A percentile compares a stretch with the other conserved stretches of the same genome.
phyloP scores from a whole-genome alignment of 352 stramenopile species.

The Peronospora belbahrii region DNA sequence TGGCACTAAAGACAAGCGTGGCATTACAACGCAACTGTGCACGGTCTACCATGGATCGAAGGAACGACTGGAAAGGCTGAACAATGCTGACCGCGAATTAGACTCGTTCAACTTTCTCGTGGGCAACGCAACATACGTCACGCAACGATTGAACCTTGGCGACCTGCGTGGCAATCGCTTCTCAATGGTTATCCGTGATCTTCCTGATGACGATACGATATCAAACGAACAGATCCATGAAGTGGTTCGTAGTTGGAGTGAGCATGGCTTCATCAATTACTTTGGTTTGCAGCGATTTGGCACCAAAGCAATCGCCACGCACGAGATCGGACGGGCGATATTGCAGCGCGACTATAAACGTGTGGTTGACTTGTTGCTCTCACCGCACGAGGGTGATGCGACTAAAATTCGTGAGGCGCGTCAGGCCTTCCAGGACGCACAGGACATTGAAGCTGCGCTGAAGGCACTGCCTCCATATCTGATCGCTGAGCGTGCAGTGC shows the following conservation, averaged over 20 bases:
- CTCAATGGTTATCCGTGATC: slow-evolving; percentile 90
- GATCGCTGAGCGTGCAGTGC: slow-evolving; percentile 68
- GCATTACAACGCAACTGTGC: slow-evolving; percentile 92
- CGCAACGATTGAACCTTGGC: slow-evolving; percentile 88
- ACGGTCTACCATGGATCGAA: slow-evolving; percentile 81
- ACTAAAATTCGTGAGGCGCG: slow-evolving; percentile 67
- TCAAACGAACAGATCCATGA: slow-evolving; percentile 50
- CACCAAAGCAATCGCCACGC: slow-evolving; percentile 82
- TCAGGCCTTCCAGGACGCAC: slow-evolving; percentile 51
- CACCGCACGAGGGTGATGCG: slow-evolving; percentile 65
- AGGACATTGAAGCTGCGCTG: slow-evolving; percentile 49
- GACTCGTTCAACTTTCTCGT: slow-evolving; percentile 88
- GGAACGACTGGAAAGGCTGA: slow-evolving; percentile 77
- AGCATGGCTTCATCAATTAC: slow-evolving; percentile 95
- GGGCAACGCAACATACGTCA: slow-evolving; percentile 89
- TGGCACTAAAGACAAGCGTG: slow-evolving; percentile 96
- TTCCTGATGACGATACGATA: slow-evolving; percentile 50
- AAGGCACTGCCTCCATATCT: slow-evolving; percentile 66
- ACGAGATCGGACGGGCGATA: slow-evolving; percentile 89
- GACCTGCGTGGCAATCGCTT: slow-evolving; percentile 92
- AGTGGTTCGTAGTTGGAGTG: slow-evolving; percentile 67
- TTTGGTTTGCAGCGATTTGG: slow-evolving; percentile 96
- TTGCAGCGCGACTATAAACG: slow-evolving; percentile 89
- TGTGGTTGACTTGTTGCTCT: slow-evolving; percentile 88
- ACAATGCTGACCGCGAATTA: slow-evolving; percentile 48